These are phyloP conservation scores for Amauroascus niger DNA, from an alignment of 2,329 filamentous ascomycete species.

Conservation along the genomic window DNA sequence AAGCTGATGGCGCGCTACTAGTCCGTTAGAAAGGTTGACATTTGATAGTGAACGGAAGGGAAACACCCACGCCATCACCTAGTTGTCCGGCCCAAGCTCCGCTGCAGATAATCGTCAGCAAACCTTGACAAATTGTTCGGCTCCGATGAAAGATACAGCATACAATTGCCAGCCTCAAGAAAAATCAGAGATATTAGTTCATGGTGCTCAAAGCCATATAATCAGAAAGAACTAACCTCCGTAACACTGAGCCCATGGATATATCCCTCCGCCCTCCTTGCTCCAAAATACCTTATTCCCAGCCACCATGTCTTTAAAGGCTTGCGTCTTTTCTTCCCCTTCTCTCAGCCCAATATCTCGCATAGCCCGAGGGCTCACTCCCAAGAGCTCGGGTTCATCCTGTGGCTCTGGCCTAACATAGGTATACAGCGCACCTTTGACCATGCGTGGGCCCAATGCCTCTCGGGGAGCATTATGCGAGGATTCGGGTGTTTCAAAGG, in stretches of 20 bases:
- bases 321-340: conserved; percentile 58
- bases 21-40: neutral
- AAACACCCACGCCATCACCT: conserved; percentile 58
- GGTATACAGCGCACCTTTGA: conserved; percentile 77
- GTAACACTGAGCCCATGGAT: conserved; percentile 98
- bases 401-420: conserved; percentile 75
- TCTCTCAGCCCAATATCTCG: conserved; percentile 65
- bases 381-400: conserved; percentile 66
- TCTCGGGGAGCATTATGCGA: conserved; percentile 75
- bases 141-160: conserved; percentile 17
- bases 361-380: conserved; percentile 68
- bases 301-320: conserved; percentile 67
- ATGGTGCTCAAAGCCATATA: neutral
- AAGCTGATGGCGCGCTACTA: conserved; percentile 69
- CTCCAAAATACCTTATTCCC: conserved; percentile 76
- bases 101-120: conserved; percentile 37
- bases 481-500: conserved; percentile 67
- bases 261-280: conserved; percentile 64
- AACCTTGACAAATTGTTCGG: neutral
- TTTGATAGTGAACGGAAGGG: neutral
- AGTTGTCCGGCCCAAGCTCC: conserved; percentile 94
- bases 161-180: conserved; percentile 44
- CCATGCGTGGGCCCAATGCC: conserved; percentile 67
- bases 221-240: conserved; percentile 52
- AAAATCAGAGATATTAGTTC: conserved; percentile 3